A percentile compares a stretch with the other conserved stretches of the same genome.
Evolutionary conservation across 2,329 filamentous ascomycete species (phyloP).

Genomic region (Colletotrichum destructivum): DNA sequence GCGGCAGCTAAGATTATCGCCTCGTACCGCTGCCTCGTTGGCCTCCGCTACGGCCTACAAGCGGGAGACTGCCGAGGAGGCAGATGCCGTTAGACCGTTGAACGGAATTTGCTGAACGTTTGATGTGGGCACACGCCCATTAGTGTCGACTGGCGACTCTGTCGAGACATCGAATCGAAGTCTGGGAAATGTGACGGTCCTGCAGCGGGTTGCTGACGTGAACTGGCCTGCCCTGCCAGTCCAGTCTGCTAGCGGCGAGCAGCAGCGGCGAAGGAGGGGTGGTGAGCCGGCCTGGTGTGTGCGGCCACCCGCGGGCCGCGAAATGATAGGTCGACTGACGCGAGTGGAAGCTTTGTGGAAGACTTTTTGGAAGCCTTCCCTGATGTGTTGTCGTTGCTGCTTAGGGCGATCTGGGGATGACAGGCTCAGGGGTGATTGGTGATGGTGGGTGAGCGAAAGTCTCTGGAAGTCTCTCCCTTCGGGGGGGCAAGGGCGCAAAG

Average conservation of each 20-base stretch:
- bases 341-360: conserved; percentile 33
- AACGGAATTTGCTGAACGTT: not conserved
- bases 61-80: not conserved
- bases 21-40: not conserved
- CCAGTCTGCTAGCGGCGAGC: conserved; percentile 19
- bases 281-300: too few species aligned
- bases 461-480: not conserved
- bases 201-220: not conserved
- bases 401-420: conserved; percentile 31
- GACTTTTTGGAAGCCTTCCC: conserved; percentile 30
- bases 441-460: conserved; percentile 1
- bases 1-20: conserved; percentile 7
- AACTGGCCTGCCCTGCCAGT: not conserved
- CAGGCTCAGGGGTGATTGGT: conserved; percentile 20
- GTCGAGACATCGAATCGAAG: not conserved
- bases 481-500: not conserved
- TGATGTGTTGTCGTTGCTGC: conserved; percentile 5
- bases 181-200: not conserved
- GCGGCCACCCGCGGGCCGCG: conserved; percentile 1
- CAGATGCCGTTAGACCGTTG: conserved; percentile 4
- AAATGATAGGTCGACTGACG: conserved; percentile 31
- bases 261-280: conserved; percentile 11
- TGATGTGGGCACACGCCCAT: not conserved
- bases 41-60: conserved; percentile 1
- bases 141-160: too few species aligned